Conservation (phyloP, 371 early-diverging fungal species). For the Mortierella sp. region DNA sequence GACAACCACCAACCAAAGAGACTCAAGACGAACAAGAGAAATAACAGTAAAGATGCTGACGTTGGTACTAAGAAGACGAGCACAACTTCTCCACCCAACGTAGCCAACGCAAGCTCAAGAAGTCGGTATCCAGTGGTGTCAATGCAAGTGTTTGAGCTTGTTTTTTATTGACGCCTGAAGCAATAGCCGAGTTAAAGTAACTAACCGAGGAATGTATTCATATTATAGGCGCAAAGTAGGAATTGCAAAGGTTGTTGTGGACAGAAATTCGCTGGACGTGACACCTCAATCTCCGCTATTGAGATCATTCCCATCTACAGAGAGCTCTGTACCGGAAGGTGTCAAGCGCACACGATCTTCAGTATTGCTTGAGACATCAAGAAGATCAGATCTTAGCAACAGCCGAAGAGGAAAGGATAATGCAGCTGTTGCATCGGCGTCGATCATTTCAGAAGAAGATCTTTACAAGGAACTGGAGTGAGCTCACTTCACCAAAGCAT, state of each 20-base stretch:
- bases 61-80: background rate
- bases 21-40: background rate
- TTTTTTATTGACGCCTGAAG: background rate
- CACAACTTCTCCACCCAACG: background rate
- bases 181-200: background rate
- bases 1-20: constrained; percentile 1
- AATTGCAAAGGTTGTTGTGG: background rate
- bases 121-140: constrained; percentile 15
- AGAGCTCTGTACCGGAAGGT: background rate
- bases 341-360: constrained; percentile 1
- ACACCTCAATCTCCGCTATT: constrained; percentile 3
- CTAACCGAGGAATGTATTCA: background rate
- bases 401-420: background rate
- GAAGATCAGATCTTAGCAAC: background rate
- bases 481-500: background rate
- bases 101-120: background rate
- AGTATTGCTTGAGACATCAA: background rate
- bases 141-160: constrained; percentile 5
- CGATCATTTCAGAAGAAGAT: constrained; percentile 32
- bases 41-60: background rate
- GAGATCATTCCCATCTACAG: background rate
- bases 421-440: background rate
- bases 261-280: constrained; percentile 2
- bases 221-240: constrained; percentile 29
- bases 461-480: constrained; percentile 29